A percentile compares a stretch with the other conserved stretches of the same genome.
These are phyloP conservation scores for Omphalotus guepiniiformis DNA, from an alignment of 768 basidiomycete genomes.

Conservation along the genomic window DNA sequence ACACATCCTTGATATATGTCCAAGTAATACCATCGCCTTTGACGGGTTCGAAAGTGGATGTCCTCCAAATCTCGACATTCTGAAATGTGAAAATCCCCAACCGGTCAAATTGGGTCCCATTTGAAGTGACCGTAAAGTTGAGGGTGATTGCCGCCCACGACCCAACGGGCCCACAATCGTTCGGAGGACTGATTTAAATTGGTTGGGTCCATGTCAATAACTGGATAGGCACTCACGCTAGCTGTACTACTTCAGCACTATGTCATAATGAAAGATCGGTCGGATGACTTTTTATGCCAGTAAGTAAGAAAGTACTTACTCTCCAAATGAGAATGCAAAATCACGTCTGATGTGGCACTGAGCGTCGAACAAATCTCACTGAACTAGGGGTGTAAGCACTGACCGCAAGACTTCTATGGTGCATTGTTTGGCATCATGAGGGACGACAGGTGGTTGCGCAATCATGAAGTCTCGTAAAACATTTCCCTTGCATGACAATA, in stretches of 20 bases:
- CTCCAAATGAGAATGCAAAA: constrained; percentile 67
- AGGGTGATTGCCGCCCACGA: constrained; percentile 74
- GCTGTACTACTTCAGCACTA: constrained; percentile 63
- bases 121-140: constrained; percentile 75
- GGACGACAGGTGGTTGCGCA: constrained; percentile 67
- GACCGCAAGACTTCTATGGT: constrained; percentile 63
- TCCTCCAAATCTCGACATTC: constrained; percentile 80
- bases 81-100: constrained; percentile 72
- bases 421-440: constrained; percentile 54
- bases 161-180: constrained; percentile 63
- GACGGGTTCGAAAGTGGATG: constrained; percentile 76
- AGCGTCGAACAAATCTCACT: too few relatives aligned
- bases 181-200: constrained; percentile 52
- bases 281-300: not conserved
- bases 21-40: constrained; percentile 66
- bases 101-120: constrained; percentile 74
- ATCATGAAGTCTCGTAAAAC: constrained; percentile 50
- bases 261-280: not conserved
- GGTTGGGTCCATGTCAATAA: not conserved
- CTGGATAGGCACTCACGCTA: constrained; percentile 38
- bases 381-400: constrained; percentile 17
- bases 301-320: constrained; percentile 32
- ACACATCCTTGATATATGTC: constrained; percentile 73
- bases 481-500: not conserved
- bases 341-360: constrained; percentile 44